phyloP scores from a whole-genome alignment of 345 rosid genomes.

The Adansonia digitata region DNA sequence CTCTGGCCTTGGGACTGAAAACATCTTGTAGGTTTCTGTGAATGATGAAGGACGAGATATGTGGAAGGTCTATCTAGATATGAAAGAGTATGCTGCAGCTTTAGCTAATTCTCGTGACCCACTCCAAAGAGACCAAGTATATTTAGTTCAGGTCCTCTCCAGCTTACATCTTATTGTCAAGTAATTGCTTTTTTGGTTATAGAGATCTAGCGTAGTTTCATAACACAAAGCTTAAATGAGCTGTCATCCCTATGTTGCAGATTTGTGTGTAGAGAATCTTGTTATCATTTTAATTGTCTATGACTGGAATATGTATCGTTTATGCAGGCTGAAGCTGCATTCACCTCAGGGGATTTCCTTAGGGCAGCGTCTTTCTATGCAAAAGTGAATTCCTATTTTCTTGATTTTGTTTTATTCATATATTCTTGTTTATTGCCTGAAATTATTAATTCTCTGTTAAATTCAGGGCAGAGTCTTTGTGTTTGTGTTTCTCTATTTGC shows the following conservation, averaged over 20 bases:
- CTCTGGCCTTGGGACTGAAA: conserved; percentile 9
- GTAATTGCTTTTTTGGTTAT: conserved; percentile 1
- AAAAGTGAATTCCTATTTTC: conserved; percentile 47
- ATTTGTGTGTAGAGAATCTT: conserved; percentile 14
- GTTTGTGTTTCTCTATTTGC: neutral
- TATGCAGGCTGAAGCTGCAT: conserved; percentile 94
- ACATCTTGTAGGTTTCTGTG: conserved; percentile 72
- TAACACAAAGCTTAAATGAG: neutral
- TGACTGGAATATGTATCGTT: conserved; percentile 28
- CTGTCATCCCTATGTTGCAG: neutral
- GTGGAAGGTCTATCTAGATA: conserved; percentile 98
- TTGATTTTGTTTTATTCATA: neutral
- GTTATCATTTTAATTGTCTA: conserved; percentile 13
- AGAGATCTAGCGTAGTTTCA: conserved; percentile 12
- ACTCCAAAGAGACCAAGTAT: conserved; percentile 94
- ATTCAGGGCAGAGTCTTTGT: neutral
- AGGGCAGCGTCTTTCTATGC: conserved; percentile 97
- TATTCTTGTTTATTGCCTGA: neutral
- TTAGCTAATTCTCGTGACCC: conserved; percentile 86
- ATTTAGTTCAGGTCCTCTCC: conserved; percentile 78
- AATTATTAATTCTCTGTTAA: neutral
- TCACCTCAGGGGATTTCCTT: conserved; percentile 69
- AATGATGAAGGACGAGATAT: conserved; percentile 93
- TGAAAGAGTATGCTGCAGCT: conserved; percentile 94
- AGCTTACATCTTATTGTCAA: neutral